These are phyloP conservation scores for Camelina laxa DNA, from an alignment of 345 rosid genomes.

Conservation along the genomic window DNA sequence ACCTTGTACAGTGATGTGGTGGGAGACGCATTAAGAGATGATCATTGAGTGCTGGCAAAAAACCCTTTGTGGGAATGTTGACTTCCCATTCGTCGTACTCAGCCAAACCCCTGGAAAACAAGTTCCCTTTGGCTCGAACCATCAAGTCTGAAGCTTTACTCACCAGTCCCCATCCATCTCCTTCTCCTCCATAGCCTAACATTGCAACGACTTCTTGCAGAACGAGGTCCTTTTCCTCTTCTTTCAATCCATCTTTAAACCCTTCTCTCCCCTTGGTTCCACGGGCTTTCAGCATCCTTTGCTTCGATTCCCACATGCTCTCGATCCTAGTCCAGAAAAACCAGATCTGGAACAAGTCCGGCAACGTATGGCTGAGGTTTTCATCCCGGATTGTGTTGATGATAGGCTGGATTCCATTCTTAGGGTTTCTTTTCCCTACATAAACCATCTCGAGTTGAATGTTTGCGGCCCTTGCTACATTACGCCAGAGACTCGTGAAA, in stretches of 20 bases:
- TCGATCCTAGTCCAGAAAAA: conserved; percentile 91
- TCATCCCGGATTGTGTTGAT: conserved; percentile 43
- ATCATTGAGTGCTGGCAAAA: conserved; percentile 54
- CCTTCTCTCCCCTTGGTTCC: conserved; percentile 37
- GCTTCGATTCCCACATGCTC: conserved; percentile 84
- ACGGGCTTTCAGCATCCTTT: conserved; percentile 40
- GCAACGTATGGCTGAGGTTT: conserved; percentile 51
- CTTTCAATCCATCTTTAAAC: conserved; percentile 28
- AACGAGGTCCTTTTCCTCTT: conserved; percentile 54
- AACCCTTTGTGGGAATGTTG: conserved; percentile 44
- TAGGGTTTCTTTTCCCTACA: conserved; percentile 72
- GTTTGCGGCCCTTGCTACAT: conserved; percentile 47
- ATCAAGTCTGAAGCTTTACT: conserved; percentile 52
- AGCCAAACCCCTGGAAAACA: conserved; percentile 44
- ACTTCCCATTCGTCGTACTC: conserved; percentile 52
- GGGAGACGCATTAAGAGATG: conserved; percentile 50
- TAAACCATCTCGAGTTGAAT: conserved; percentile 64
- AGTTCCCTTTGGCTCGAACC: conserved; percentile 54
- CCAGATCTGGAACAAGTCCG: conserved; percentile 54
- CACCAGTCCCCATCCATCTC: conserved; percentile 67
- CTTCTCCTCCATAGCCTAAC: conserved; percentile 66
- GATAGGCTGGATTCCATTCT: conserved; percentile 52
- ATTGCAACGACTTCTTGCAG: conserved; percentile 59
- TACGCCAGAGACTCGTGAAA: conserved; percentile 46
- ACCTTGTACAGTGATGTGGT: conserved; percentile 63